Conservation (phyloP, 2,329 filamentous ascomycete species). For the Monilinia aucupariae region DNA sequence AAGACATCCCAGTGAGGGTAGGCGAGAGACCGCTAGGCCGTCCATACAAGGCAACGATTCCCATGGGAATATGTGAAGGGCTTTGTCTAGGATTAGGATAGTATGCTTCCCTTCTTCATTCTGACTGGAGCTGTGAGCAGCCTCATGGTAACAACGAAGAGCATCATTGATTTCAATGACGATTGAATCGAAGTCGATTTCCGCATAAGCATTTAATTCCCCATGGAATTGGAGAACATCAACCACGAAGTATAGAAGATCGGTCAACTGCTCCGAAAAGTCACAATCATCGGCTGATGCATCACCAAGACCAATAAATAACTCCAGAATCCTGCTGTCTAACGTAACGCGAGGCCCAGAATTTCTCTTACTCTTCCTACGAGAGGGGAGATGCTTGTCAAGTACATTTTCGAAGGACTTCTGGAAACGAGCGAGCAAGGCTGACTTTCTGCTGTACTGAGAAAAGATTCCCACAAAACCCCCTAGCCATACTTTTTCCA, state of each 20-base stretch:
- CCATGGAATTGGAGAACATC: slow-evolving; percentile 96
- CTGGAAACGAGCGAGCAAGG: slow-evolving; percentile 69
- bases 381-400: slow-evolving; percentile 79
- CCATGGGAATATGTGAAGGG: slow-evolving; percentile 89
- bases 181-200: slow-evolving; percentile 93
- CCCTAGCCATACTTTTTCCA: slow-evolving; percentile 91
- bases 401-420: slow-evolving; percentile 72
- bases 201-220: slow-evolving; percentile 93
- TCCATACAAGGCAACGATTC: slow-evolving; percentile 87
- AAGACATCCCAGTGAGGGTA: slow-evolving; percentile 80
- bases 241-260: slow-evolving; percentile 91
- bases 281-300: slow-evolving; percentile 62
- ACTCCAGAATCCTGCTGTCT: slow-evolving; percentile 67
- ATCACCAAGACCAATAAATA: slow-evolving; percentile 82
- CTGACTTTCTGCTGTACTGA: slow-evolving; percentile 56
- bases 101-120: slow-evolving; percentile 56
- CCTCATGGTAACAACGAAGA: slow-evolving; percentile 67
- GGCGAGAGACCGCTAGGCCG: slow-evolving; percentile 71
- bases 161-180: slow-evolving; percentile 83
- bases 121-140: slow-evolving; percentile 36
- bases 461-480: slow-evolving; percentile 95
- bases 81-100: slow-evolving; percentile 85
- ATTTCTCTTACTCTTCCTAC: slow-evolving; percentile 56
- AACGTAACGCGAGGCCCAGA: slow-evolving; percentile 43
- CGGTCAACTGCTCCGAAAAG: slow-evolving; percentile 82